Base-by-base conservation (phyloP, 805 yeast species). In the Vanderwaltozyma tropicalis region DNA sequence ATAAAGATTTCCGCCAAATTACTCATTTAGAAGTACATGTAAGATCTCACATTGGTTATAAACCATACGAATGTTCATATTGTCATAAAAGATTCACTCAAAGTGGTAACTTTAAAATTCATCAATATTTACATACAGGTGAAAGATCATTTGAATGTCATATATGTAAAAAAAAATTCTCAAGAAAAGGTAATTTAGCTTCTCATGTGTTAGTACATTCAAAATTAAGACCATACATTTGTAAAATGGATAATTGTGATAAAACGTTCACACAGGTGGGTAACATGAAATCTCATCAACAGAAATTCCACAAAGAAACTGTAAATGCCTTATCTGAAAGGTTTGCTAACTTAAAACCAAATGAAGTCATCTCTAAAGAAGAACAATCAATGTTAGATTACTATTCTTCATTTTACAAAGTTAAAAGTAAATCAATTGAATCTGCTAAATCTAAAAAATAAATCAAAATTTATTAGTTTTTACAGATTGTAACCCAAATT, bases 271-370 rank as follows among this genome's bases (percentile, higher is more conserved):
- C 96, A 0, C 97, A 89, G 64, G 67, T 88, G 47, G 96, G 96
- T 2, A 89, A 89, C 53, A 71, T 89, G 67, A 88, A 89, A 61
- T 82, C 94, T 0, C 97, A 89, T 58, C 97, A 89, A 55, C 89
- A 88, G 61, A 69, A 87, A 49, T 86, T 87, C 55, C 97, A 87
- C 58, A 60, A 75, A 43, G 74, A 73, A 8, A 77, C 94, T 0
- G 65, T 89, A 44, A 76, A 74, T 44, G 66, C 65, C 29, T 64
- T 86, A 53, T 83, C 92, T 1, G 73, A 68, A 44, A 72, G 71
- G 46, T 60, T 82, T 43, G 86, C 88, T 0, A 78, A 76, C 44
- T 57, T 78, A 32, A 74, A 78, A 15, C 70, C 73, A 3, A 63
- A 64, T 41, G 59, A 61, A 35, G 47, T 50, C 17, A 62, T 77